phyloP scores from a whole-genome alignment of 805 yeast genomes.

The Ogataea methanolica region DNA sequence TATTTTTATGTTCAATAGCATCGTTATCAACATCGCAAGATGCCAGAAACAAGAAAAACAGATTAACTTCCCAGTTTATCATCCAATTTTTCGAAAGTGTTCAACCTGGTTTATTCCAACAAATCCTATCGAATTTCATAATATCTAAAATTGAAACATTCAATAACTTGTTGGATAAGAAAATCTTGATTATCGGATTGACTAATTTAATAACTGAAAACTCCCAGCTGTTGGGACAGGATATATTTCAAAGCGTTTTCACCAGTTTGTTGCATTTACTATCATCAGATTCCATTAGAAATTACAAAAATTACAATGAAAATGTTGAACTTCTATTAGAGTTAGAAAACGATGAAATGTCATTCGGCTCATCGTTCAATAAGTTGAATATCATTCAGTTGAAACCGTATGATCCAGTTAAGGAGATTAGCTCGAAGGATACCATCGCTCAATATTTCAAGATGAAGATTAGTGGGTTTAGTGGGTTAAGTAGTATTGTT shows the following conservation, averaged over 20 bases:
- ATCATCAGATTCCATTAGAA: constrained; percentile 30
- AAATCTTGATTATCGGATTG: constrained; percentile 45
- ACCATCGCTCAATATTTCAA: constrained; percentile 32
- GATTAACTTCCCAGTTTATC: constrained; percentile 39
- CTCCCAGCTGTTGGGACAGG: constrained; percentile 35
- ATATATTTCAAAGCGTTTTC: constrained; percentile 38
- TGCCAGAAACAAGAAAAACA: constrained; percentile 22
- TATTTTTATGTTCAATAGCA: constrained; percentile 45
- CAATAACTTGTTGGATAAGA: constrained; percentile 39
- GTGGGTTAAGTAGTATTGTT: constrained; percentile 8
- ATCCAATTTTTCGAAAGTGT: constrained; percentile 66
- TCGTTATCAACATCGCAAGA: constrained; percentile 24
- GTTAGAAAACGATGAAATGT: constrained; percentile 48
- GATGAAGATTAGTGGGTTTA: constrained; percentile 17
- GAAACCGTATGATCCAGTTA: constrained; percentile 68
- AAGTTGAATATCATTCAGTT: constrained; percentile 59
- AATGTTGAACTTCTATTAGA: constrained; percentile 51
- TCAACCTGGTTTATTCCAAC: constrained; percentile 56
- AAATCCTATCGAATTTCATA: constrained; percentile 44
- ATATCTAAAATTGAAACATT: constrained; percentile 43
- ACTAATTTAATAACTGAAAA: constrained; percentile 38
- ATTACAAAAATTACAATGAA: constrained; percentile 31
- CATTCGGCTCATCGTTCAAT: constrained; percentile 86
- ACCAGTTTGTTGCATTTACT: constrained; percentile 36
- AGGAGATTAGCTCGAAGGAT: constrained; percentile 35